phyloP scores from a whole-genome alignment of 306 rosid genomes.

The Lathyrus tuberosus region DNA sequence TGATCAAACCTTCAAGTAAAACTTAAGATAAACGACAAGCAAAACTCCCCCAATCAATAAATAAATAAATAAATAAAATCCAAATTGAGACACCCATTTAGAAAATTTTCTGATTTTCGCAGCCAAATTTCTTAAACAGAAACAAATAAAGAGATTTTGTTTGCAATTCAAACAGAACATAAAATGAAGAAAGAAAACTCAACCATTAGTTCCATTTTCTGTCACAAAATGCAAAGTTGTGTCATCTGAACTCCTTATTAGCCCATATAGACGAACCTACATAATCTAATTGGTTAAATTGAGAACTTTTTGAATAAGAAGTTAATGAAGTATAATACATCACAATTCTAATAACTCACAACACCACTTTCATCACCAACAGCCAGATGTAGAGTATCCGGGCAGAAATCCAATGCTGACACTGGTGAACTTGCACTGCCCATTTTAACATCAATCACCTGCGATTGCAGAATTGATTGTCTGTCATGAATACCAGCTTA shows the following conservation, averaged over 20 bases:
- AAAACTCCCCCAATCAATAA: not conserved
- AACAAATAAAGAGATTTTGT: slow-evolving; percentile 25
- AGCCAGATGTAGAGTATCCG: slow-evolving; percentile 58
- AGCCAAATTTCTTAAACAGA: slow-evolving; percentile 15
- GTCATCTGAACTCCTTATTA: slow-evolving; percentile 49
- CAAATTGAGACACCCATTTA: slow-evolving; percentile 26
- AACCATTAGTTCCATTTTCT: slow-evolving; percentile 70
- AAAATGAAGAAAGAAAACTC: slow-evolving; percentile 29
- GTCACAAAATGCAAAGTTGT: slow-evolving; percentile 56
- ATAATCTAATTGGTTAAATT: slow-evolving; percentile 41
- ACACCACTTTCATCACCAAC: slow-evolving; percentile 72
- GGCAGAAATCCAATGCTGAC: slow-evolving; percentile 76
- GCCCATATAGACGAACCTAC: slow-evolving; percentile 77
- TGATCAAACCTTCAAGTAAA: slow-evolving; percentile 18
- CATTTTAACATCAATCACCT: slow-evolving; percentile 59
- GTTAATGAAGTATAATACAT: slow-evolving; percentile 11
- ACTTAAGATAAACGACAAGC: not conserved
- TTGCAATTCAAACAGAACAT: slow-evolving; percentile 31
- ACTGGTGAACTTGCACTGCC: slow-evolving; percentile 53
- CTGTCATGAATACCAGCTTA: slow-evolving; percentile 29
- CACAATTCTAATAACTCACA: slow-evolving; percentile 50
- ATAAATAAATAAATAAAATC: not conserved
- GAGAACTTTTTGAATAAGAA: slow-evolving; percentile 32
- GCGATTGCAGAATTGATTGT: slow-evolving; percentile 41
- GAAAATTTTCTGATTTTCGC: slow-evolving; percentile 27